Conservation (phyloP, 345 rosid genomes). For the Raphanus sativus region DNA sequence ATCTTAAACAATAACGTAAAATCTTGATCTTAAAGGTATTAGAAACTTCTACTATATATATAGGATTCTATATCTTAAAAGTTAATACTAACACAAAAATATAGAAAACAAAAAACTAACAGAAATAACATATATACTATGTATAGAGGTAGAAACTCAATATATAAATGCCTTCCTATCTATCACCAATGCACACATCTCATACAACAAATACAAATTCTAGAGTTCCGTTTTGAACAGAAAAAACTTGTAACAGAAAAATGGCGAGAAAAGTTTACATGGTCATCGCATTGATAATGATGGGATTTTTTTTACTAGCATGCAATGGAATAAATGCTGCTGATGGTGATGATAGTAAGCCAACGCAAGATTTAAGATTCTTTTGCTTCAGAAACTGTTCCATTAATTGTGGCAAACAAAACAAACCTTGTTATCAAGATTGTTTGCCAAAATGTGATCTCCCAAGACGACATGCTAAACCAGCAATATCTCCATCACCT, state of each 20-base stretch:
- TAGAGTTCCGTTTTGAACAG: not conserved
- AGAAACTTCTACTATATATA: too few relatives aligned
- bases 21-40: too few relatives aligned
- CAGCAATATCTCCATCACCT: not conserved
- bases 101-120: too few relatives aligned
- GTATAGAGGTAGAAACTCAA: not conserved
- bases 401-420: slow-evolving; percentile 27
- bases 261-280: slow-evolving; percentile 20
- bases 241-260: slow-evolving; percentile 10
- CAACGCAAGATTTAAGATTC: not conserved
- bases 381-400: slow-evolving; percentile 34
- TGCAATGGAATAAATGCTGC: slow-evolving; percentile 10
- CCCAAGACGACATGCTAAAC: not conserved
- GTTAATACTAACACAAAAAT: too few relatives aligned
- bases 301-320: slow-evolving; percentile 22
- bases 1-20: too few relatives aligned
- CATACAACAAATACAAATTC: not conserved
- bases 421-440: slow-evolving; percentile 24
- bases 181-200: not conserved
- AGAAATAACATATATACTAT: not conserved
- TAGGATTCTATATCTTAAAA: too few relatives aligned
- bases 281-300: slow-evolving; percentile 20
- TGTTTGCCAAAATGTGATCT: slow-evolving; percentile 32
- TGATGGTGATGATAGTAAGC: not conserved
- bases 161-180: not conserved